phyloP scores from a whole-genome alignment of 2,329 filamentous ascomycete genomes.

The Ophiostoma novo-ulmi region DNA sequence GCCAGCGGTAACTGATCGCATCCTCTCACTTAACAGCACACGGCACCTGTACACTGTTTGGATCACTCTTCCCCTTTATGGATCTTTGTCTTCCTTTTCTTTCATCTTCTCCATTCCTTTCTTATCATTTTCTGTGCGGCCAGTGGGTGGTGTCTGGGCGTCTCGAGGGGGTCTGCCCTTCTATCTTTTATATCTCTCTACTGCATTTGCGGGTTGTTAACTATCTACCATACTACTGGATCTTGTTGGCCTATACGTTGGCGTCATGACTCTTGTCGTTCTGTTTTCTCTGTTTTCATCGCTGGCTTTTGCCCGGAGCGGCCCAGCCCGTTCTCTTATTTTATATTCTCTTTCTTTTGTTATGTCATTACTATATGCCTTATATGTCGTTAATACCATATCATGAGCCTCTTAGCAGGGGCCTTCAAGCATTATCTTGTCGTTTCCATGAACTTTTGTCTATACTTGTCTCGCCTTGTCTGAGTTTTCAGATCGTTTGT shows the following conservation, averaged over 20 bases:
- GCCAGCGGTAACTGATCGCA: slow-evolving; percentile 20
- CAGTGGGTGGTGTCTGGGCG: slow-evolving; percentile 5
- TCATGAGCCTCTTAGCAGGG: background rate
- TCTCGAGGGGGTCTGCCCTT: background rate
- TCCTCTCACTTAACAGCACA: background rate
- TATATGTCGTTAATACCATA: background rate
- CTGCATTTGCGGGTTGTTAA: background rate
- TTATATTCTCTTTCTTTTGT: slow-evolving; percentile 10
- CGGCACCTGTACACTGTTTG: slow-evolving; percentile 1
- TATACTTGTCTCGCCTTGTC: background rate
- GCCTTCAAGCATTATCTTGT: background rate
- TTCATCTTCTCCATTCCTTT: background rate
- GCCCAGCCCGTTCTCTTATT: background rate
- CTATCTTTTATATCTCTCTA: background rate
- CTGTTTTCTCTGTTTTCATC: background rate
- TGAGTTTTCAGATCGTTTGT: too few species aligned
- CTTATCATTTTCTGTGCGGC: background rate
- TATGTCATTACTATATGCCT: slow-evolving; percentile 10
- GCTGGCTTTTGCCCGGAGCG: background rate
- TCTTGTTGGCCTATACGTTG: background rate
- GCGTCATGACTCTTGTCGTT: slow-evolving; percentile 8
- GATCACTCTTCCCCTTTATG: background rate
- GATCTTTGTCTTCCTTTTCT: background rate
- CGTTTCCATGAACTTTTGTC: background rate
- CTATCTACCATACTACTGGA: background rate